These are phyloP conservation scores for Cladophialophora carrionii DNA, from an alignment of 2,329 filamentous ascomycete genomes.

Conservation along the genomic window DNA sequence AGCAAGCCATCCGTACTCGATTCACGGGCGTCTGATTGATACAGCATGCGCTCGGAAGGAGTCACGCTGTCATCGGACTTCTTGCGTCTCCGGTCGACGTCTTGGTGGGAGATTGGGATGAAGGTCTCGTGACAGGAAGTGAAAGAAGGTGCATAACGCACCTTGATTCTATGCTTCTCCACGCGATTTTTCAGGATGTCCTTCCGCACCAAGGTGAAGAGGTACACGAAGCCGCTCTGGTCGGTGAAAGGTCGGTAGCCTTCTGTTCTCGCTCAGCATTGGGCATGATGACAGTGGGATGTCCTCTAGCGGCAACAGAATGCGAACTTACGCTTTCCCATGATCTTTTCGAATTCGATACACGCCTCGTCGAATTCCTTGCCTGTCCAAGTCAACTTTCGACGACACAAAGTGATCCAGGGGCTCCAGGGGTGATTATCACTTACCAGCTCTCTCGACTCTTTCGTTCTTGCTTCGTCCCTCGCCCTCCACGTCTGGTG, in stretches of 20 bases:
- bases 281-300: not conserved
- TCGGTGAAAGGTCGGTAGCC: slow-evolving; percentile 70
- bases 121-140: slow-evolving; percentile 12
- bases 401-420: not conserved
- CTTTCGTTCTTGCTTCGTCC: slow-evolving; percentile 17
- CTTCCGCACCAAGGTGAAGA: slow-evolving; percentile 62
- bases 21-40: not conserved
- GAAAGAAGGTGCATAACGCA: slow-evolving; percentile 47
- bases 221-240: slow-evolving; percentile 64
- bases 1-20: not conserved
- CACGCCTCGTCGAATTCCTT: slow-evolving; percentile 36
- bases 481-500: not conserved
- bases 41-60: not conserved
- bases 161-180: slow-evolving; percentile 64
- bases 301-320: not conserved
- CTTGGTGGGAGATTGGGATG: slow-evolving; percentile 19
- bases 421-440: not conserved
- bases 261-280: slow-evolving; percentile 46
- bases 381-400: slow-evolving; percentile 29
- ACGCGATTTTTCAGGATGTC: slow-evolving; percentile 54
- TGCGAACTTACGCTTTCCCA: slow-evolving; percentile 34
- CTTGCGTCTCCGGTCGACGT: not conserved
- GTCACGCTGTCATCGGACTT: slow-evolving; percentile 6
- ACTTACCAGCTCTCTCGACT: slow-evolving; percentile 24
- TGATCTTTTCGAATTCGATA: slow-evolving; percentile 33